phyloP scores from a whole-genome alignment of 1,139 yeast genomes.

The Yamadazyma blattariae region DNA sequence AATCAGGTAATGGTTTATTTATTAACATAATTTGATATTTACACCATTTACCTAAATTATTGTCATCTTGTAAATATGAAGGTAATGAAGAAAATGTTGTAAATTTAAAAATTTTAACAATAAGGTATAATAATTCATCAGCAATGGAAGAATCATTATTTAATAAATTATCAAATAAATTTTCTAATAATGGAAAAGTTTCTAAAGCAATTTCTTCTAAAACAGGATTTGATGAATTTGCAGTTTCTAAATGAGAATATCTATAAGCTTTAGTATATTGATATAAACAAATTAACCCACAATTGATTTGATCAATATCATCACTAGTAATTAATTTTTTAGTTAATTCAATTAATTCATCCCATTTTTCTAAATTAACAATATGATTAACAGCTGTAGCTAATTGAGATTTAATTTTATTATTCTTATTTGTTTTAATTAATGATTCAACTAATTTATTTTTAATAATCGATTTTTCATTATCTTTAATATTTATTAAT shows the following conservation, averaged over 20 bases:
- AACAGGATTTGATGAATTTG: slow-evolving; percentile 38
- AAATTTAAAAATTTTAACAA: slow-evolving; percentile 64
- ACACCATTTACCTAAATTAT: slow-evolving; percentile 62
- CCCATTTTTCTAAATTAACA: slow-evolving; percentile 45
- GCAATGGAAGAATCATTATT: slow-evolving; percentile 25
- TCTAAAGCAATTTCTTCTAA: slow-evolving; percentile 48
- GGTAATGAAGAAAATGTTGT: slow-evolving; percentile 58
- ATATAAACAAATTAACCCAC: slow-evolving; percentile 56
- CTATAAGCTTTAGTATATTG: slow-evolving; percentile 59
- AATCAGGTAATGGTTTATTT: slow-evolving; percentile 39
- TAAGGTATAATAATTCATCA: slow-evolving; percentile 58
- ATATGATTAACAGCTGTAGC: slow-evolving; percentile 44
- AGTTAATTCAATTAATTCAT: slow-evolving; percentile 33
- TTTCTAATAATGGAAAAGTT: slow-evolving; percentile 57
- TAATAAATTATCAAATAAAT: slow-evolving; percentile 40
- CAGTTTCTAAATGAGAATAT: slow-evolving; percentile 47
- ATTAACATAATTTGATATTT: slow-evolving; percentile 54
- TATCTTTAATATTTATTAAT: slow-evolving; percentile 32
- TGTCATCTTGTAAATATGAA: slow-evolving; percentile 49
- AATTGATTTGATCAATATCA: slow-evolving; percentile 51
- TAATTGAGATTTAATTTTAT: slow-evolving; percentile 38
- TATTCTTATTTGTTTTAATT: slow-evolving; percentile 32
- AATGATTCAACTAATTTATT: slow-evolving; percentile 48
- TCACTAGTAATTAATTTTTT: slow-evolving; percentile 43
- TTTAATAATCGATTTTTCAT: slow-evolving; percentile 54